Evolutionary conservation across 2,329 filamentous ascomycete species (phyloP), one percentile per base, ranked within the genome.

Genomic region (Fusarium sp.): DNA sequence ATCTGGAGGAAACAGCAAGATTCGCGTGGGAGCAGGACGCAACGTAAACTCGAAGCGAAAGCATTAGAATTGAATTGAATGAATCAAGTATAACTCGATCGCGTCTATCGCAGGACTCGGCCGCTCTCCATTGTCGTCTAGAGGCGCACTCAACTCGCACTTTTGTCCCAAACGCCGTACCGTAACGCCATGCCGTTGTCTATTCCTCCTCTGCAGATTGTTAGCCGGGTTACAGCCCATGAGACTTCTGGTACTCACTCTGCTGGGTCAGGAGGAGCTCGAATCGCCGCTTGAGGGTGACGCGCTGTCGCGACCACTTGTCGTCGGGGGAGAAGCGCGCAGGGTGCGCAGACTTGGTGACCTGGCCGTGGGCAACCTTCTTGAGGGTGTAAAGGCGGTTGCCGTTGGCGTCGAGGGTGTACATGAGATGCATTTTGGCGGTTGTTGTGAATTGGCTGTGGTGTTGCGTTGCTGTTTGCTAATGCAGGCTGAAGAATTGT

Each of bases 261-360:
- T 87, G 93, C 88, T 97, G 94, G 63, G 94, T 97, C 83, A 98
- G 86, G 72, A 98, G 91, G 74, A 98, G 89, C 58, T 93, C 93
- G 82, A 97, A 98, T 81, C 97, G 90, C 88, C 94, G 95, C 92
- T 98, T 98, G 80, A 98, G 89, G 22, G 95, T 97, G 59, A 98
- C 95, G 79, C 97, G 92, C 87, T 98, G 96, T 82, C 95, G 94
- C 81, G 95, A 98, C 90, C 97, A 98, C 89, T 98, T 98, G 89
- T 99, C 97, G 86, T 99, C 97, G 74, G 97, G 97, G 56, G 95
- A 98, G 89, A 98, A 99, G 78, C 97, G 91, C 50, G 97, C 97
- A 56, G 97, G 96, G 87, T 98, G 96, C 66, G 97, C 97, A 63
- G 94, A 97, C 89, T 97, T 98, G 84, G 96, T 97, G 81, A 98